phyloP scores from a whole-genome alignment of 176 grass and related monocot genomes.

The Avena eriantha region DNA sequence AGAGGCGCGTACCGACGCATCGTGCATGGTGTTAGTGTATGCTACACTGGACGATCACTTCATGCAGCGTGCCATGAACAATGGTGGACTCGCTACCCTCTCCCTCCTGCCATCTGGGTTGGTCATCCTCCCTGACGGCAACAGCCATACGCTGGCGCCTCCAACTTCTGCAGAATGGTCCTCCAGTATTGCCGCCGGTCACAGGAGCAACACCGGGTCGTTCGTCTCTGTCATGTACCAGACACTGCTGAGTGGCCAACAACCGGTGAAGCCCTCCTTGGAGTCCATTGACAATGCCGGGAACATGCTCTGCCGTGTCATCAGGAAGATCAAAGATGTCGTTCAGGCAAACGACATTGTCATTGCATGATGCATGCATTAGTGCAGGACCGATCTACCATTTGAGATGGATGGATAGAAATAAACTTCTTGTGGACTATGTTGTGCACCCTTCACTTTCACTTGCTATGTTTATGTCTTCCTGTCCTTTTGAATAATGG shows the following conservation, averaged over 20 bases:
- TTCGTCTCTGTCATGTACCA: constrained; percentile 47
- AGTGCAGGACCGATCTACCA: too few relatives aligned
- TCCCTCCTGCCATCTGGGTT: background rate
- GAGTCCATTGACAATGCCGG: background rate
- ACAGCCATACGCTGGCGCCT: background rate
- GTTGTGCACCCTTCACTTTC: background rate
- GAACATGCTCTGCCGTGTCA: constrained; percentile 27
- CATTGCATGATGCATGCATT: background rate
- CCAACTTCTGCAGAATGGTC: background rate
- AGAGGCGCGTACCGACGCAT: background rate
- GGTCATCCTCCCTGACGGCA: constrained; percentile 36
- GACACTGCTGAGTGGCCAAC: background rate
- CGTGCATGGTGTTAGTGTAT: constrained; percentile 8
- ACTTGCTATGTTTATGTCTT: background rate
- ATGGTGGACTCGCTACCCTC: background rate
- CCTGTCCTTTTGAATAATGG: background rate
- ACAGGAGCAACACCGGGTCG: background rate
- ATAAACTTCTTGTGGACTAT: background rate
- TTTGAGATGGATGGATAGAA: background rate
- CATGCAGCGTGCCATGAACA: background rate
- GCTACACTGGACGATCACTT: background rate
- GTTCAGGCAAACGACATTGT: background rate
- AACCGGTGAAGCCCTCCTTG: background rate
- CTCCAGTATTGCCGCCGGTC: background rate
- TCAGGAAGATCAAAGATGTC: constrained; percentile 50